A percentile compares a stretch with the other conserved stretches of the same genome.
These are phyloP conservation scores for Claviceps arundinis DNA, from an alignment of 2,329 filamentous ascomycete species.

Conservation along the genomic window DNA sequence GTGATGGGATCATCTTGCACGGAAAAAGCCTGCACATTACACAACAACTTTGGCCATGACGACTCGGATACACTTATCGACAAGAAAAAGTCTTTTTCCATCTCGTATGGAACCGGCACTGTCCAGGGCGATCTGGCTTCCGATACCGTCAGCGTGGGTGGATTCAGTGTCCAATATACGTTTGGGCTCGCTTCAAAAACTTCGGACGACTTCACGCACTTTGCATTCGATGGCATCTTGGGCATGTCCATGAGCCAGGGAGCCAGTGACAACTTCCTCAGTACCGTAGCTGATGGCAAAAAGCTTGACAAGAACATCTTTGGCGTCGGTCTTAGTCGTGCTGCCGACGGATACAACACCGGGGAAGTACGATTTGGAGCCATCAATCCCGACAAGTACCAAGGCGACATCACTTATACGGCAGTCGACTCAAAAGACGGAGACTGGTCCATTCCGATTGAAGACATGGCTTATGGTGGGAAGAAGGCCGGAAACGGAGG, in stretches of 20 bases:
- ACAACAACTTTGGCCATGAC: slow-evolving; percentile 53
- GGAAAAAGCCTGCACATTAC: slow-evolving; percentile 51
- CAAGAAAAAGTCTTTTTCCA: slow-evolving; percentile 41
- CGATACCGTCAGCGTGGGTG: slow-evolving; percentile 56
- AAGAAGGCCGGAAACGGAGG: slow-evolving; percentile 41
- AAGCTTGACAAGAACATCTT: slow-evolving; percentile 52
- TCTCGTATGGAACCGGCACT: slow-evolving; percentile 65
- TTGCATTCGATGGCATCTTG: slow-evolving; percentile 79
- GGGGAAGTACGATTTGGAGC: slow-evolving; percentile 70
- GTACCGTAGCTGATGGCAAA: slow-evolving; percentile 42
- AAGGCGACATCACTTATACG: slow-evolving; percentile 56
- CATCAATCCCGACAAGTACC: slow-evolving; percentile 52
- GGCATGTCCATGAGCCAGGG: slow-evolving; percentile 56
- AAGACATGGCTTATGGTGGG: slow-evolving; percentile 50
- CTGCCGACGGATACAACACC: slow-evolving; percentile 49
- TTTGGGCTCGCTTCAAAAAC: slow-evolving; percentile 64
- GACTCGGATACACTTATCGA: slow-evolving; percentile 52
- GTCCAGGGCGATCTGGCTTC: slow-evolving; percentile 53
- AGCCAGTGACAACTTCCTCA: slow-evolving; percentile 52
- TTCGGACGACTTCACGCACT: slow-evolving; percentile 60
- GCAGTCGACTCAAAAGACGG: slow-evolving; percentile 32
- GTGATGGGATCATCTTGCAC: slow-evolving; percentile 62
- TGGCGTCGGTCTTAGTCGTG: slow-evolving; percentile 56
- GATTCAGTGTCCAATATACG: slow-evolving; percentile 46
- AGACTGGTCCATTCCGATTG: slow-evolving; percentile 63